Evolutionary conservation across 83 land plant species (phyloP).

Genomic region (Diphasiastrum complanatum): DNA sequence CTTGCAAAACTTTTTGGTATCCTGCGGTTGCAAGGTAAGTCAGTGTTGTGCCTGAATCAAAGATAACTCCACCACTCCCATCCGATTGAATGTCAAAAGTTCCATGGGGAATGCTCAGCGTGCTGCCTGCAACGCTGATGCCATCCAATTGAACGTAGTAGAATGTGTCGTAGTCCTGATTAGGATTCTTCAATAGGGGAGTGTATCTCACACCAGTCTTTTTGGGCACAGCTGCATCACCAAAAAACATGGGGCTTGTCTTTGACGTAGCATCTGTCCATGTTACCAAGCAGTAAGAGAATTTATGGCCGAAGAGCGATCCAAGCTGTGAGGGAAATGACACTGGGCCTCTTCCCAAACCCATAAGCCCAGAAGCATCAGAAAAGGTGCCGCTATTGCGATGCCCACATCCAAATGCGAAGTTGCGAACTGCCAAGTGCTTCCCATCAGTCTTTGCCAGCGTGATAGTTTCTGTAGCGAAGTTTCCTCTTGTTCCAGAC

Average conservation of each 20-base stretch:
- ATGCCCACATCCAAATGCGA: conserved; percentile 8
- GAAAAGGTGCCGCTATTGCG: neutral
- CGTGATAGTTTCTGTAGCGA: neutral
- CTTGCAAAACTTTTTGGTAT: neutral
- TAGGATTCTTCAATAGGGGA: neutral
- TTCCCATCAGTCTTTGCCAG: neutral
- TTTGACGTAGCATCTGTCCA: neutral
- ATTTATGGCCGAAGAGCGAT: neutral
- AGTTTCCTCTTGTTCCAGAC: neutral
- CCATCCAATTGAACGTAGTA: neutral
- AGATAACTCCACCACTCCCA: neutral
- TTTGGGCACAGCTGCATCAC: neutral
- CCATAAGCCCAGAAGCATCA: conserved; percentile 8
- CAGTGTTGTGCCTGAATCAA: conserved; percentile 4
- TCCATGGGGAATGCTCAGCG: neutral
- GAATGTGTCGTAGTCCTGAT: neutral
- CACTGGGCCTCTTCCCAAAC: conserved; percentile 7
- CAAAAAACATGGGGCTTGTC: neutral
- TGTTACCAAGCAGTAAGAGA: conserved; percentile 15
- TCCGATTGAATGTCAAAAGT: neutral
- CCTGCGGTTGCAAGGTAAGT: neutral
- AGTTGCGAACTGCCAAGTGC: neutral
- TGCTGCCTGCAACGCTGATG: neutral
- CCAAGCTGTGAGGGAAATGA: conserved; percentile 2
- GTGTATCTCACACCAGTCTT: neutral